Evolutionary conservation across 2,329 filamentous ascomycete species (phyloP).

Genomic region (Fonsecaea multimorphosa): DNA sequence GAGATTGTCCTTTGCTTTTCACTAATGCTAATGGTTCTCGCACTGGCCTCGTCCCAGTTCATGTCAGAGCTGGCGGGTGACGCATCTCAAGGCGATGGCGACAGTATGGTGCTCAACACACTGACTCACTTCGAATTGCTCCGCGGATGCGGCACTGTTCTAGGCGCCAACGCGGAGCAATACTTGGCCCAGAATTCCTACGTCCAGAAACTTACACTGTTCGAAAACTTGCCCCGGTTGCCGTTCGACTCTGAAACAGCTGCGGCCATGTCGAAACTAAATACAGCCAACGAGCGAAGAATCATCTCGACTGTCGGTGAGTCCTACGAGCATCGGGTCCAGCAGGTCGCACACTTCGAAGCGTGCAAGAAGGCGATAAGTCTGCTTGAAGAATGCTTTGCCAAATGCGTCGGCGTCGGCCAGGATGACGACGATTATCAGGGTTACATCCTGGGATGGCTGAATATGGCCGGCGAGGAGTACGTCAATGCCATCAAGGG

Average conservation of each 20-base stretch:
- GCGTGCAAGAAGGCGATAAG: slow-evolving; percentile 31
- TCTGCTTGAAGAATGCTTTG: slow-evolving; percentile 27
- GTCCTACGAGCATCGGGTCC: slow-evolving; percentile 11
- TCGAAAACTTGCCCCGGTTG: slow-evolving; percentile 22
- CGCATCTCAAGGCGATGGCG: neutral
- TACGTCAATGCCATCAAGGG: slow-evolving; percentile 31
- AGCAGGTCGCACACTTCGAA: slow-evolving; percentile 27
- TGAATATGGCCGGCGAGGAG: slow-evolving; percentile 35
- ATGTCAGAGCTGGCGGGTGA: neutral
- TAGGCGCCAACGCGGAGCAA: slow-evolving; percentile 20
- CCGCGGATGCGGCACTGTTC: slow-evolving; percentile 25
- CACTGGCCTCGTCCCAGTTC: slow-evolving; percentile 32
- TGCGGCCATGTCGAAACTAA: slow-evolving; percentile 20
- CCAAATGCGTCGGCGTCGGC: slow-evolving; percentile 27
- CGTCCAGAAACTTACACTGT: slow-evolving; percentile 26
- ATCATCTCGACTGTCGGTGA: slow-evolving; percentile 18
- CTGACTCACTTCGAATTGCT: slow-evolving; percentile 31
- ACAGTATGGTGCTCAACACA: slow-evolving; percentile 27
- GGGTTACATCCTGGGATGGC: slow-evolving; percentile 32
- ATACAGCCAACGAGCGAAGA: slow-evolving; percentile 26
- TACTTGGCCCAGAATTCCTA: slow-evolving; percentile 30
- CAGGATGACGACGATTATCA: slow-evolving; percentile 14
- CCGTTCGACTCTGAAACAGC: slow-evolving; percentile 17
- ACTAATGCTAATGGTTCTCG: slow-evolving; percentile 32
- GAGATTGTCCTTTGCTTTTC: slow-evolving; percentile 32